Base-by-base conservation (phyloP, 1,284 basidiomycete species). In the Pascua guehoae region DNA sequence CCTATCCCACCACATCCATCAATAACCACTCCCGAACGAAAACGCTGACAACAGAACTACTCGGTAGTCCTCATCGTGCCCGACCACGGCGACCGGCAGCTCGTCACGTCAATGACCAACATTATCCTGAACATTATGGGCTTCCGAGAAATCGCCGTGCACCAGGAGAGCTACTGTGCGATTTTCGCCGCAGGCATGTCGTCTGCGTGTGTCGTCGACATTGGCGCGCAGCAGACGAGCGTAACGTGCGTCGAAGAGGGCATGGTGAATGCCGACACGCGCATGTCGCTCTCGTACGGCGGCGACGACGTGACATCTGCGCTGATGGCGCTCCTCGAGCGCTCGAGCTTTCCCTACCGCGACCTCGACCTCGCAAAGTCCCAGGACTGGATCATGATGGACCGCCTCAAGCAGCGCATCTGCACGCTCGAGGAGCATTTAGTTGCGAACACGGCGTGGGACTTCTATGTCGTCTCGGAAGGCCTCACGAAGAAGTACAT, bases 191-290 rank as follows among this genome's bases (percentile, higher is more conserved):
- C 95, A 2, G 96, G 96, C 12, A 87, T 98, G 56, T 91, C 90
- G 0, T 88, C 86, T 62, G 94, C 93, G 12, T 98, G 95, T 70
- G 90, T 99, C 4, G 89, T 98, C 40, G 92, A 98, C 71, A 86
- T 98, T 54, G 96, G 96, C 11, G 88, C 94, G 8, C 83, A 83
- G 24, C 85, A 83, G 61, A 93, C 89, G 3, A 90, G 85, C 62
- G 85, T 99, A 51, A 86, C 93, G 0, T 98, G 95, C 69, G 89
- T 98, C 8, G 96, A 98, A 63, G 96, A 99, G 69, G 96, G 96
- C 1, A 75, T 95, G 50, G 85, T 98, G 14, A 79, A 94, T 32
- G 75, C 88, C 2, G 96, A 98, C 65, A 92, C 91, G 4, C 92
- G 91, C 58, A 86, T 98, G 77, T 81, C 84, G 37, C 81, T 98